Percentiles rank a stretch among this genome's conserved stretches.
Conservation (phyloP, 208 protist genomes). For the Trypanosoma scelopori region DNA sequence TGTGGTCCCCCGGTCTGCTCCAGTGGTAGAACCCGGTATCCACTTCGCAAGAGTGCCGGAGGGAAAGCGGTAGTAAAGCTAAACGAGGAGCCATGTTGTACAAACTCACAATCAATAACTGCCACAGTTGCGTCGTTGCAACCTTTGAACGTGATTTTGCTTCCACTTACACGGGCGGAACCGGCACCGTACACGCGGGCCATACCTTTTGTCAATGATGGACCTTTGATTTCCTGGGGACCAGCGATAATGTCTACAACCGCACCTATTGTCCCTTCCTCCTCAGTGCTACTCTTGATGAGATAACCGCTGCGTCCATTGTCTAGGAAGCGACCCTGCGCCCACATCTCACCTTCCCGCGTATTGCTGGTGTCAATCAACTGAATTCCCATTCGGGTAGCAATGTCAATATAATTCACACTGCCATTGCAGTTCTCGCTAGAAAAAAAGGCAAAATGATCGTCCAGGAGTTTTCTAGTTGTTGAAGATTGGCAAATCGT, state of each 20-base stretch:
- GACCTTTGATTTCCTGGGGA: slow-evolving; percentile 55
- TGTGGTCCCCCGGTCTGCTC: slow-evolving; percentile 49
- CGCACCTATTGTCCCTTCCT: slow-evolving; percentile 41
- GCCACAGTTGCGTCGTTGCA: slow-evolving; percentile 70
- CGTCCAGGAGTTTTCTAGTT: slow-evolving; percentile 42
- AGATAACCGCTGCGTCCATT: slow-evolving; percentile 87
- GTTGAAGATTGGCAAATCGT: slow-evolving; percentile 19
- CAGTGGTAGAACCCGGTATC: slow-evolving; percentile 70
- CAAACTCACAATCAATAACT: slow-evolving; percentile 74
- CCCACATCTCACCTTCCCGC: slow-evolving; percentile 49
- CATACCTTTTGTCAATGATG: slow-evolving; percentile 40
- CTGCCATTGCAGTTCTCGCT: slow-evolving; percentile 26
- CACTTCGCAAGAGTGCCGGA: slow-evolving; percentile 51
- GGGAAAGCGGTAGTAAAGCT: slow-evolving; percentile 70
- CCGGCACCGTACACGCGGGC: slow-evolving; percentile 58
- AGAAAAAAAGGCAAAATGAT: slow-evolving; percentile 73
- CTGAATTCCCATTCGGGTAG: slow-evolving; percentile 60
- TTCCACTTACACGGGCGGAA: slow-evolving; percentile 45
- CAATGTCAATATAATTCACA: slow-evolving; percentile 39
- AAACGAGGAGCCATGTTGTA: slow-evolving; percentile 54
- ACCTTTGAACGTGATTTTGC: slow-evolving; percentile 61
- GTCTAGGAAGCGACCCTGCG: slow-evolving; percentile 72
- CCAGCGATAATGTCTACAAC: slow-evolving; percentile 72
- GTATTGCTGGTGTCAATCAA: slow-evolving; percentile 71
- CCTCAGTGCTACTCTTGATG: slow-evolving; percentile 61